A percentile compares a stretch with the other conserved stretches of the same genome.
These are phyloP conservation scores for Protomyces inundatus DNA, from an alignment of 1,139 yeast species.

Conservation along the genomic window DNA sequence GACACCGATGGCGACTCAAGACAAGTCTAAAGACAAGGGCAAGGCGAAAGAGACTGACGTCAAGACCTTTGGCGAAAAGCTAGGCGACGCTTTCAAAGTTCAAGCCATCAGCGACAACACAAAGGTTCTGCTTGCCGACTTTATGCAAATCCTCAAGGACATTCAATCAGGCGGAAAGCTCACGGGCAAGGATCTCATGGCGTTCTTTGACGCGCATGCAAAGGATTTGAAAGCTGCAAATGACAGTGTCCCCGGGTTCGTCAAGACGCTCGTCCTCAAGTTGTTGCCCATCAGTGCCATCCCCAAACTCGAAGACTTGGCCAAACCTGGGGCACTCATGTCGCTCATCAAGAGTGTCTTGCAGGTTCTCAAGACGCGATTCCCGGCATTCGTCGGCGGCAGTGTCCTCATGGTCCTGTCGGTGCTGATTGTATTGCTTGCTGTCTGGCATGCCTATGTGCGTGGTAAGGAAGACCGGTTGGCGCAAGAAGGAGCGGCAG, in stretches of 20 bases:
- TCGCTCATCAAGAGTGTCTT: constrained; percentile 16
- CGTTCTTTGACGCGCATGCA: constrained; percentile 14
- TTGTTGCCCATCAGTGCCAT: constrained; percentile 14
- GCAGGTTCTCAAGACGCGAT: constrained; percentile 10
- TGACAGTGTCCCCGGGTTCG: constrained; percentile 22
- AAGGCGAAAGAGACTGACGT: not conserved
- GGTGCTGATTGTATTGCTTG: constrained; percentile 18
- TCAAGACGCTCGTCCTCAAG: constrained; percentile 20
- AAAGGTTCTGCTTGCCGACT: constrained; percentile 6
- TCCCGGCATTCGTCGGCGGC: constrained; percentile 23
- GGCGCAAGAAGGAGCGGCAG: constrained; percentile 2
- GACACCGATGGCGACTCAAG: not conserved
- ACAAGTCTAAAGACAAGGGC: not conserved
- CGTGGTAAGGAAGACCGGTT: constrained; percentile 24
- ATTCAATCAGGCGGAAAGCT: constrained; percentile 19
- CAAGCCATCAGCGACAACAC: constrained; percentile 13
- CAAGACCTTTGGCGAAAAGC: constrained; percentile 3
- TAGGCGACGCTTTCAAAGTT: constrained; percentile 6
- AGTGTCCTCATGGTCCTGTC: constrained; percentile 18
- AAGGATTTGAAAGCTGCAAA: constrained; percentile 17
- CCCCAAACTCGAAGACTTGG: constrained; percentile 15
- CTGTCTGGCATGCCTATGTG: constrained; percentile 13
- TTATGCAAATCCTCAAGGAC: constrained; percentile 20
- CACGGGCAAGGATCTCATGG: constrained; percentile 10
- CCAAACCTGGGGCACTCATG: constrained; percentile 23